Conservation (phyloP, 164 flowering plant species). For the Paratinospora sagittata region DNA sequence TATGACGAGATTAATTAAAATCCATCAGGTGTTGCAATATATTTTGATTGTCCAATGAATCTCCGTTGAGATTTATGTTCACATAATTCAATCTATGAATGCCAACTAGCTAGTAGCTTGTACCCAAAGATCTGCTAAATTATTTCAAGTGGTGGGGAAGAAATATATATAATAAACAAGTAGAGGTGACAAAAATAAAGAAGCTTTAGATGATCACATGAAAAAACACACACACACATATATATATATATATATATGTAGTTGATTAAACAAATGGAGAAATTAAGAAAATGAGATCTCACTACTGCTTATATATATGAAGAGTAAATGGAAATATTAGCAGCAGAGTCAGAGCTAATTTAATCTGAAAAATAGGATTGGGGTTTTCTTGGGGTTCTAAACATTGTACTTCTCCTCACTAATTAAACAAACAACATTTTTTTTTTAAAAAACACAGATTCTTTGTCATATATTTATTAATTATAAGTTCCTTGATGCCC, state of each 20-base stretch:
- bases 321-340: conserved; percentile 10
- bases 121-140: background rate
- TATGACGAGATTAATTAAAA: background rate
- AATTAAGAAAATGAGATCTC: background rate
- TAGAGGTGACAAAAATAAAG: background rate
- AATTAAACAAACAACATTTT: too few species aligned
- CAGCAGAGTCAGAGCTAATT: conserved; percentile 12
- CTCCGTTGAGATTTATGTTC: too few species aligned
- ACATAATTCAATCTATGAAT: too few species aligned
- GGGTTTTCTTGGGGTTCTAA: conserved; percentile 17
- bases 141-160: background rate
- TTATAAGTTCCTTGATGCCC: too few species aligned
- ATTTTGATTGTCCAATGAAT: background rate
- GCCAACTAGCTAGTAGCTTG: too few species aligned
- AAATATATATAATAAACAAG: background rate
- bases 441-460: too few species aligned
- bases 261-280: background rate
- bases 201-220: background rate
- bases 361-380: conserved; percentile 14
- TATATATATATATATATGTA: background rate
- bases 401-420: conserved; percentile 12
- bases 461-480: too few species aligned
- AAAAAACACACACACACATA: background rate
- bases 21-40: background rate
- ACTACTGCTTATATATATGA: conserved; percentile 10